Percentiles rank a stretch among this genome's conserved stretches.
Evolutionary conservation across 1,284 basidiomycete genomes (phyloP).

Genomic region (Hortiboletus rubellus): DNA sequence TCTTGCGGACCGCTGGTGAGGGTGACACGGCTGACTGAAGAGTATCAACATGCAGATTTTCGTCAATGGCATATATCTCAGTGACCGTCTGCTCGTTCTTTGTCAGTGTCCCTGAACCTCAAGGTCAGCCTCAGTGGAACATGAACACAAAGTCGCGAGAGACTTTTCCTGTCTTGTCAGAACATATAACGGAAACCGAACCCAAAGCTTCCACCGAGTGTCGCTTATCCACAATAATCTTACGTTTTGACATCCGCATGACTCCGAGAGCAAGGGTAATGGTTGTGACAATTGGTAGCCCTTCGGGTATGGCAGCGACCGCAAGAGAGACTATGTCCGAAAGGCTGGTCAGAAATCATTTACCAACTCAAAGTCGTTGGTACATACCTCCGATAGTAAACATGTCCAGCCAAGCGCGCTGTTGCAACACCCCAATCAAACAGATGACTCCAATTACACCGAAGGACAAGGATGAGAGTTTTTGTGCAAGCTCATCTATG

Average conservation of each 20-base stretch:
- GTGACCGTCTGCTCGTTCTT: conserved; percentile 96
- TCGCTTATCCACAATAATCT: conserved; percentile 96
- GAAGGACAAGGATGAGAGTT: conserved; percentile 88
- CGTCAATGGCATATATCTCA: conserved; percentile 85
- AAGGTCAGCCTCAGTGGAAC: conserved; percentile 3
- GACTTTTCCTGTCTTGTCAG: conserved; percentile 87
- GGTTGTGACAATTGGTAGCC: conserved; percentile 95
- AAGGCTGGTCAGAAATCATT: conserved; percentile 1
- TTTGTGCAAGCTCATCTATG: conserved; percentile 89
- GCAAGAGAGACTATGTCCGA: conserved; percentile 80
- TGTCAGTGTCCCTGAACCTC: conserved; percentile 79
- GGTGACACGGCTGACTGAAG: conserved; percentile 33
- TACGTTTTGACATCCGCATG: conserved; percentile 89
- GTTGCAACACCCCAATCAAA: conserved; percentile 85
- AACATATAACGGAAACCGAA: conserved; percentile 93
- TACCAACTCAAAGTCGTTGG: not conserved
- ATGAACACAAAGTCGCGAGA: conserved; percentile 18
- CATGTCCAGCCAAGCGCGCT: conserved; percentile 95
- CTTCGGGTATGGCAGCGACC: conserved; percentile 97
- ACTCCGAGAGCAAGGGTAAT: conserved; percentile 96
- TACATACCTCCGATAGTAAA: conserved; percentile 92
- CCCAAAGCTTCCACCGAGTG: conserved; percentile 95
- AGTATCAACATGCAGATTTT: conserved; percentile 65
- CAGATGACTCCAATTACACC: conserved; percentile 93
- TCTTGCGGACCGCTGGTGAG: conserved; percentile 60